Evolutionary conservation across 2,329 filamentous ascomycete genomes (phyloP).

Genomic region (Dactylellina sp.): DNA sequence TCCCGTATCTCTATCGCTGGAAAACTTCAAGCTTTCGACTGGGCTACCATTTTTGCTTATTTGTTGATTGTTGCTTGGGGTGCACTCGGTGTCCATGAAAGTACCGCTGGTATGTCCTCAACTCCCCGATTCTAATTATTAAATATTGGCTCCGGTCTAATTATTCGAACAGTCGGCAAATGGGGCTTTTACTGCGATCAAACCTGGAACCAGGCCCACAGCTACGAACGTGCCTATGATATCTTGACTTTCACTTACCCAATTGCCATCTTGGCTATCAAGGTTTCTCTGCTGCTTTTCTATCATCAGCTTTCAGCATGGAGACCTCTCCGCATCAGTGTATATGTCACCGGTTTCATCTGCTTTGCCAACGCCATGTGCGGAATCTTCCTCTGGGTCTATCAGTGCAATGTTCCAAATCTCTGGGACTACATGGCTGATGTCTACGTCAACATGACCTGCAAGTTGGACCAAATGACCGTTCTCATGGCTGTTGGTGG

Average conservation of each 20-base stretch:
- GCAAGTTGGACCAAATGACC: slow-evolving; percentile 52
- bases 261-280: slow-evolving; percentile 40
- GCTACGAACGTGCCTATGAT: slow-evolving; percentile 43
- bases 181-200: slow-evolving; percentile 54
- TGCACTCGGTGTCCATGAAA: slow-evolving; percentile 41
- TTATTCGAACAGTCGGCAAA: slow-evolving; percentile 26
- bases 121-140: background rate
- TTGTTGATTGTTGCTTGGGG: slow-evolving; percentile 43
- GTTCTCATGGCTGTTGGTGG: slow-evolving; percentile 52
- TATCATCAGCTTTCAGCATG: slow-evolving; percentile 53
- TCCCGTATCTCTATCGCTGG: slow-evolving; percentile 52
- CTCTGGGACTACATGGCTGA: slow-evolving; percentile 55
- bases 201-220: slow-evolving; percentile 34
- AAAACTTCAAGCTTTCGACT: slow-evolving; percentile 50
- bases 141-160: slow-evolving; percentile 13
- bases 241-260: slow-evolving; percentile 56
- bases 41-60: slow-evolving; percentile 38
- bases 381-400: slow-evolving; percentile 53
- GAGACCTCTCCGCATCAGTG: slow-evolving; percentile 49
- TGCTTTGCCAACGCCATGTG: slow-evolving; percentile 54
- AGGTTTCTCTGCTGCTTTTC: slow-evolving; percentile 47
- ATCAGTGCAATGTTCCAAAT: slow-evolving; percentile 44
- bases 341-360: slow-evolving; percentile 50
- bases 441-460: slow-evolving; percentile 32
- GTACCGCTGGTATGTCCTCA: slow-evolving; percentile 37